A percentile compares a stretch with the other conserved stretches of the same genome.
Conservation (phyloP, 2,329 filamentous ascomycete genomes). For the Cladosporium colombiae region DNA sequence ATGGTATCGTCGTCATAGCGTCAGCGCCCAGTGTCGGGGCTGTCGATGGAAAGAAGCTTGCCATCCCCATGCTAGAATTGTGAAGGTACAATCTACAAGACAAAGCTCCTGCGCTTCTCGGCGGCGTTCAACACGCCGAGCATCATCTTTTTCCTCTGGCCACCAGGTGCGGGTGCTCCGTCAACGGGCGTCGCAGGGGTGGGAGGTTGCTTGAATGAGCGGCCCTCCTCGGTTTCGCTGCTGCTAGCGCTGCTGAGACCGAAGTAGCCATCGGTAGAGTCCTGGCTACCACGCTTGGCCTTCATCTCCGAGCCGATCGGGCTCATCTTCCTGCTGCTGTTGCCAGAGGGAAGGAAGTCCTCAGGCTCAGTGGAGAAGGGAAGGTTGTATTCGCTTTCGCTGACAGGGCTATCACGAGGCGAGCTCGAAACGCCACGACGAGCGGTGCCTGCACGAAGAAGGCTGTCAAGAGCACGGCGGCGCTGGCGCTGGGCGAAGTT, state of each 20-base stretch:
- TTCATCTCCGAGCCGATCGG: slow-evolving; percentile 42
- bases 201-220: slow-evolving; percentile 39
- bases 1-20: slow-evolving; percentile 5
- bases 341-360: slow-evolving; percentile 48
- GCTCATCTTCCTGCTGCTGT: slow-evolving; percentile 39
- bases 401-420: slow-evolving; percentile 70
- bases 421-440: slow-evolving; percentile 71
- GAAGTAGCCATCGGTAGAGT: slow-evolving; percentile 39
- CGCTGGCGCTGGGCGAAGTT: slow-evolving; percentile 94
- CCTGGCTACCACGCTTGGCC: slow-evolving; percentile 39
- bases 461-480: slow-evolving; percentile 85
- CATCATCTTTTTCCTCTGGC: slow-evolving; percentile 86
- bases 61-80: not conserved
- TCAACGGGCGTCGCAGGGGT: slow-evolving; percentile 70
- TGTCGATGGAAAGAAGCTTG: not conserved
- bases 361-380: slow-evolving; percentile 68
- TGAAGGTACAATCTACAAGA: slow-evolving; percentile 46
- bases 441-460: slow-evolving; percentile 85
- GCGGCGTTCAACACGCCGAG: slow-evolving; percentile 83
- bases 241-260: slow-evolving; percentile 68
- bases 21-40: not conserved
- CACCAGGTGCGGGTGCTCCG: slow-evolving; percentile 68
- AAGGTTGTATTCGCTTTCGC: slow-evolving; percentile 72
- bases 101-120: slow-evolving; percentile 82
- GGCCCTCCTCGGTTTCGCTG: slow-evolving; percentile 56